Conservation (phyloP, 805 yeast species). For the Candida piceae region DNA sequence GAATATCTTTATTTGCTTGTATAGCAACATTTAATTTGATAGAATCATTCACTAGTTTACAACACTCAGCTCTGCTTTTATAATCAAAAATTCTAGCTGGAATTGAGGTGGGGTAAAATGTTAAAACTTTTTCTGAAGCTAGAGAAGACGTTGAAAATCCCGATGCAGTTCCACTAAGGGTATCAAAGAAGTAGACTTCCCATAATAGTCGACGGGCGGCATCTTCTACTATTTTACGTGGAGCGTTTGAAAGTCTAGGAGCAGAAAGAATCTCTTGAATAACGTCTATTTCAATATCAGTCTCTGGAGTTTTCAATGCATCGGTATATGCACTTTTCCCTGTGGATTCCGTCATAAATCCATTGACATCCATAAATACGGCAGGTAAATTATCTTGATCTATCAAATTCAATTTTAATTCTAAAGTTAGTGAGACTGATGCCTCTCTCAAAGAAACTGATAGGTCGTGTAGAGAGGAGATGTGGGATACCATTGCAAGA, state of each 20-base stretch:
- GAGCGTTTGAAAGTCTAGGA: conserved; percentile 18
- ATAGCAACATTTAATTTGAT: conserved; percentile 43
- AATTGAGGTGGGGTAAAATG: conserved; percentile 36
- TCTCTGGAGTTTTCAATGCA: conserved; percentile 6
- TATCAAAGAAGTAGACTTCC: conserved; percentile 49
- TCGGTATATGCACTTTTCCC: conserved; percentile 11
- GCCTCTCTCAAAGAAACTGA: conserved; percentile 39
- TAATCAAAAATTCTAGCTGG: conserved; percentile 38
- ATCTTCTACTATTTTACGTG: conserved; percentile 24
- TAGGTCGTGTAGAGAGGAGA: conserved; percentile 46
- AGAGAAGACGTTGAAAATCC: conserved; percentile 40
- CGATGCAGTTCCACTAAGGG: conserved; percentile 50
- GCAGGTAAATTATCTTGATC: conserved; percentile 29
- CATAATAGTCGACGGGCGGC: conserved; percentile 43
- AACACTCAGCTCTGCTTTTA: conserved; percentile 40
- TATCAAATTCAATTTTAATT: conserved; percentile 34
- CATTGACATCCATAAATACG: conserved; percentile 31
- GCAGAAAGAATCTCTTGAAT: conserved; percentile 10
- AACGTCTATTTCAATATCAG: conserved; percentile 10
- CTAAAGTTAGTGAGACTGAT: conserved; percentile 34
- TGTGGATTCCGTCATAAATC: conserved; percentile 21
- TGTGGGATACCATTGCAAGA: conserved; percentile 41
- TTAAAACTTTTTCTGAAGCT: conserved; percentile 31
- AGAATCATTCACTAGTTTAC: conserved; percentile 45
- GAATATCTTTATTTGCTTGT: conserved; percentile 34